Evolutionary conservation across 1,284 basidiomycete species (phyloP).

Genomic region (Grifola frondosa): DNA sequence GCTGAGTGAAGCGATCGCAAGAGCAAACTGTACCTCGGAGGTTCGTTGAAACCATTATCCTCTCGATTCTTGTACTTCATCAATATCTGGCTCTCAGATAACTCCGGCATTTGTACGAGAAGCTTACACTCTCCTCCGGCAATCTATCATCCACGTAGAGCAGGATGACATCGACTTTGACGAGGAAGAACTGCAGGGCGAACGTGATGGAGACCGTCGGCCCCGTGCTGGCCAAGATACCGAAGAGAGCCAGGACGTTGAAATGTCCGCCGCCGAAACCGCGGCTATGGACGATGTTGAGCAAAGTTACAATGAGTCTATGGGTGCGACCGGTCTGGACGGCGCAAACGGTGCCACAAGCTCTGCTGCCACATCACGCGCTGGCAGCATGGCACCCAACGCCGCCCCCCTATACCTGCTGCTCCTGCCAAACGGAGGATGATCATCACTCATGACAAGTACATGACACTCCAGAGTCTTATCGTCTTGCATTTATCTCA

Average conservation of each 20-base stretch:
- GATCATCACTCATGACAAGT: conserved; percentile 94
- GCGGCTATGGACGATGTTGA: conserved; percentile 61
- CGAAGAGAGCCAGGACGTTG: conserved; percentile 59
- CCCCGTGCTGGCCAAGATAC: conserved; percentile 30
- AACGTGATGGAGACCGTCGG: conserved; percentile 40
- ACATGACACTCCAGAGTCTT: conserved; percentile 87
- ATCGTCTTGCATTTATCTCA: conserved; percentile 83
- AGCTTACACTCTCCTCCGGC: conserved; percentile 89
- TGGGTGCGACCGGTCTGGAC: conserved; percentile 37
- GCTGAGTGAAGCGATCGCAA: conserved; percentile 93
- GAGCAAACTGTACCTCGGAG: conserved; percentile 92
- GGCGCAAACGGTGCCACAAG: conserved; percentile 16
- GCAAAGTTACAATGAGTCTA: conserved; percentile 45
- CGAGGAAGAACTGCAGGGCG: conserved; percentile 79
- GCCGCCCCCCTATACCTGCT: conserved; percentile 23
- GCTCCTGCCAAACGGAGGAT: conserved; percentile 65
- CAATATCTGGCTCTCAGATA: conserved; percentile 52
- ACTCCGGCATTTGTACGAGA: conserved; percentile 93
- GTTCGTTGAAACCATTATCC: conserved; percentile 37
- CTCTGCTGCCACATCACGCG: conserved; percentile 32
- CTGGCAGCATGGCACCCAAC: conserved; percentile 32
- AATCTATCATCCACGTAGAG: conserved; percentile 99
- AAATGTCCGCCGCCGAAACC: conserved; percentile 60
- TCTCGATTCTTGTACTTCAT: background rate
- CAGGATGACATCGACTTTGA: conserved; percentile 99